Percentiles rank a stretch among this genome's conserved stretches.
Evolutionary conservation across 805 yeast species (phyloP).

Genomic region (Kluyveromyces aestuarii): DNA sequence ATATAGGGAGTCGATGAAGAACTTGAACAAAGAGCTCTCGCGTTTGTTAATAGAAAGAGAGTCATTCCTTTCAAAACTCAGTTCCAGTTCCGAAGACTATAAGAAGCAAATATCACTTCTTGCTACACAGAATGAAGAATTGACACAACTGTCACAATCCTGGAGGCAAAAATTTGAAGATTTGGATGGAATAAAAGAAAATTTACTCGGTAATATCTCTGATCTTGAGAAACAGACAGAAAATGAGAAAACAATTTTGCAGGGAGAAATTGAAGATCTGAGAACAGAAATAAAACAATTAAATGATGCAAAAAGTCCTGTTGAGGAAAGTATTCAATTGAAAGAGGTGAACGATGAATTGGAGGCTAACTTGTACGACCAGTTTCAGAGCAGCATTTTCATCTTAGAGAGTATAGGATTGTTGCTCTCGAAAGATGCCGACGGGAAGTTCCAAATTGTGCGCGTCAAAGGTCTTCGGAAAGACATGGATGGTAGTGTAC

Average conservation of each 20-base stretch:
- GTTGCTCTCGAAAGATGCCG: slow-evolving; percentile 29
- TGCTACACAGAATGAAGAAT: slow-evolving; percentile 7
- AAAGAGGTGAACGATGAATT: slow-evolving; percentile 1
- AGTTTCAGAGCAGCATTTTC: slow-evolving; percentile 42
- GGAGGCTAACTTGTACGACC: slow-evolving; percentile 17
- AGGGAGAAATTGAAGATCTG: slow-evolving; percentile 41
- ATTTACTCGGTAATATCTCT: slow-evolving; percentile 58
- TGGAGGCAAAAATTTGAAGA: slow-evolving; percentile 15
- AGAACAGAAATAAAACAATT: slow-evolving; percentile 38
- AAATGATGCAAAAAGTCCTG: slow-evolving; percentile 21
- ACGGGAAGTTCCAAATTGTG: slow-evolving; percentile 41
- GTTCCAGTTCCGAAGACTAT: slow-evolving; percentile 11
- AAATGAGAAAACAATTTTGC: slow-evolving; percentile 41
- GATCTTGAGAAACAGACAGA: slow-evolving; percentile 52
- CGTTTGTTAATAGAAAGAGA: slow-evolving; percentile 18
- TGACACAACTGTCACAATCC: slow-evolving; percentile 8
- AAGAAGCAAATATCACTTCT: slow-evolving; percentile 11
- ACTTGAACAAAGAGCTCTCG: slow-evolving; percentile 21
- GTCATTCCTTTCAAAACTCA: not conserved
- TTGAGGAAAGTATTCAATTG: not conserved
- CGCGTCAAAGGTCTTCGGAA: slow-evolving; percentile 74
- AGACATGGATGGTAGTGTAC: slow-evolving; percentile 30
- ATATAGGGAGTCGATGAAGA: slow-evolving; percentile 21
- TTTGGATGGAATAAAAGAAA: slow-evolving; percentile 42
- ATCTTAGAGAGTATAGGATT: slow-evolving; percentile 72